These are phyloP conservation scores for Bipolaris bicolor DNA, from an alignment of 2,329 filamentous ascomycete species.

Conservation along the genomic window DNA sequence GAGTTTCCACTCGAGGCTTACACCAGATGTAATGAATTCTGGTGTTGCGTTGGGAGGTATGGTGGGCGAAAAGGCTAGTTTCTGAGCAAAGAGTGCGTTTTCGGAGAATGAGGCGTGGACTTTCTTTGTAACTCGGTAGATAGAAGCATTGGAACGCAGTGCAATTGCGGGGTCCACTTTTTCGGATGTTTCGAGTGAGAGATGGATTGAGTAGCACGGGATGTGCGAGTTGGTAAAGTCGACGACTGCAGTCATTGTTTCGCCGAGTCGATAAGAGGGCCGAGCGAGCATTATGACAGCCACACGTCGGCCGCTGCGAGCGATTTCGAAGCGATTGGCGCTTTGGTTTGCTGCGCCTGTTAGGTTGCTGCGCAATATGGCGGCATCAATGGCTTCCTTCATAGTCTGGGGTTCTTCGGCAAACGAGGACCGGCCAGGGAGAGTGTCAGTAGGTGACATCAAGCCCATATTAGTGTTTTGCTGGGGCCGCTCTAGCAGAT, in stretches of 20 bases:
- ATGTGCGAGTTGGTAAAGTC: slow-evolving; percentile 81
- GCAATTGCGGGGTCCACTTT: slow-evolving; percentile 80
- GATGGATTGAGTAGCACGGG: slow-evolving; percentile 83
- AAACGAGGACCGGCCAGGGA: slow-evolving; percentile 57
- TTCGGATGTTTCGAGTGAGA: slow-evolving; percentile 85
- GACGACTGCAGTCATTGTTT: slow-evolving; percentile 81
- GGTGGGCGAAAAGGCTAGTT: slow-evolving; percentile 79
- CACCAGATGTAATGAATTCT: slow-evolving; percentile 87
- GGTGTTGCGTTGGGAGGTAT: slow-evolving; percentile 86
- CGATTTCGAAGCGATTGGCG: slow-evolving; percentile 93
- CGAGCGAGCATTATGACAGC: slow-evolving; percentile 88
- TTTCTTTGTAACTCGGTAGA: slow-evolving; percentile 84
- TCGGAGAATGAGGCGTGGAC: slow-evolving; percentile 80
- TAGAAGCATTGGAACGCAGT: slow-evolving; percentile 81
- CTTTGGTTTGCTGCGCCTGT: slow-evolving; percentile 73
- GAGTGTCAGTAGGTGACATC: slow-evolving; percentile 73
- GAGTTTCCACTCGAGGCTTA: slow-evolving; percentile 87
- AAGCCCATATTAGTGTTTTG: slow-evolving; percentile 58
- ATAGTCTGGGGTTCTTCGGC: slow-evolving; percentile 65
- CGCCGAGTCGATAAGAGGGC: slow-evolving; percentile 86
- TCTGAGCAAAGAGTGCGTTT: slow-evolving; percentile 78
- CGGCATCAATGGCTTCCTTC: slow-evolving; percentile 88
- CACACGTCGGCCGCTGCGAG: slow-evolving; percentile 88
- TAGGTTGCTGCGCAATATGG: slow-evolving; percentile 73
- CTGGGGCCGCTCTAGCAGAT: slow-evolving; percentile 46